Conservation (phyloP, 805 yeast species). For the Candida silvicultrix region DNA sequence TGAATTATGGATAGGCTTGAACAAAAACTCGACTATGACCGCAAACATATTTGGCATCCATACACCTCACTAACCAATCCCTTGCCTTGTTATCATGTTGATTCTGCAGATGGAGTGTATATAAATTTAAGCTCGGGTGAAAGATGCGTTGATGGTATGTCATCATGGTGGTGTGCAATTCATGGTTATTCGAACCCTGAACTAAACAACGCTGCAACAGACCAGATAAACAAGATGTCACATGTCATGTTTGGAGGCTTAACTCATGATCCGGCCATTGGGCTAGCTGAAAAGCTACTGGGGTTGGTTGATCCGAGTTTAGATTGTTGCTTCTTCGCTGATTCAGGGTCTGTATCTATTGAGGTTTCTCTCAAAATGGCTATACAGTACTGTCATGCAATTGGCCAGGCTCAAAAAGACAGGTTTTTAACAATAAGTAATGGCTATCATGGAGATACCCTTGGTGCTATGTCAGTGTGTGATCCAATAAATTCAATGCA, state of each 20-base stretch:
- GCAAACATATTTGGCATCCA: constrained; percentile 26
- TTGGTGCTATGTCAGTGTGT: constrained; percentile 33
- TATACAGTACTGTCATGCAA: constrained; percentile 23
- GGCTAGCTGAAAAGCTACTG: constrained; percentile 24
- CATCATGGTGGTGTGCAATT: constrained; percentile 28
- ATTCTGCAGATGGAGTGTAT: constrained; percentile 17
- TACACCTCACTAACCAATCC: constrained; percentile 23
- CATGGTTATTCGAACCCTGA: constrained; percentile 25
- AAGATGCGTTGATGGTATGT: constrained; percentile 23
- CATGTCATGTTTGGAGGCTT: constrained; percentile 25
- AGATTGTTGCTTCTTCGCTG: constrained; percentile 19
- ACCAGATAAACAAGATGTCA: constrained; percentile 25
- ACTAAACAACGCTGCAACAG: constrained; percentile 23
- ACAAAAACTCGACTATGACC: constrained; percentile 16
- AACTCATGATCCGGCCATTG: constrained; percentile 25
- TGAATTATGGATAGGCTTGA: neutral
- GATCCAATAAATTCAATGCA: constrained; percentile 27
- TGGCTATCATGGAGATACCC: constrained; percentile 33
- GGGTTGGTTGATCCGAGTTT: constrained; percentile 22
- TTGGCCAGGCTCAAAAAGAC: constrained; percentile 17
- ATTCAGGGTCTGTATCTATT: constrained; percentile 28
- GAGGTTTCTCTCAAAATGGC: constrained; percentile 34
- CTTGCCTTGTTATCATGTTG: constrained; percentile 19
- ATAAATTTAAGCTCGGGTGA: constrained; percentile 14
- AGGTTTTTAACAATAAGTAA: constrained; percentile 26